Conservation (phyloP, 306 rosid genomes). For the Glycine latifolia region DNA sequence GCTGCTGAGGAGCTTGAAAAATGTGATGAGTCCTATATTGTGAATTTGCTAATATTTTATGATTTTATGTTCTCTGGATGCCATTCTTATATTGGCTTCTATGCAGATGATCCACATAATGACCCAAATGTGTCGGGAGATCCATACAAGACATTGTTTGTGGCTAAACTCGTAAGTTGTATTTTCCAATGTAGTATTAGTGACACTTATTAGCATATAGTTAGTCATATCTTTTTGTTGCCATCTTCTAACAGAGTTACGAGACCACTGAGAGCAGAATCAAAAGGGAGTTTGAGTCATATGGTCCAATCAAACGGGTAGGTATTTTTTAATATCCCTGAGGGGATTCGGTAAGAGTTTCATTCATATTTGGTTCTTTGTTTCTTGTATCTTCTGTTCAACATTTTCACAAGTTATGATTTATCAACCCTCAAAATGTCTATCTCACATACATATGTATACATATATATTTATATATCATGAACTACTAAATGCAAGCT, state of each 20-base stretch:
- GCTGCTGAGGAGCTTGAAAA: conserved; percentile 93
- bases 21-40: conserved; percentile 60
- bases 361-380: conserved; percentile 39
- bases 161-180: conserved; percentile 90
- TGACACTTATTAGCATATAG: conserved; percentile 12
- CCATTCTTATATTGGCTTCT: conserved; percentile 40
- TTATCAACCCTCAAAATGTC: conserved; percentile 4
- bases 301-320: conserved; percentile 99
- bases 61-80: conserved; percentile 25
- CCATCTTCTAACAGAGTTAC: conserved; percentile 75
- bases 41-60: neutral
- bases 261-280: conserved; percentile 97
- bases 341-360: conserved; percentile 93
- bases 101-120: conserved; percentile 80
- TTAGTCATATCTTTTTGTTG: conserved; percentile 33
- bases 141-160: conserved; percentile 95
- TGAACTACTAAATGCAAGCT: neutral
- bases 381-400: conserved; percentile 17
- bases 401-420: conserved; percentile 4
- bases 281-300: conserved; percentile 97
- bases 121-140: conserved; percentile 90
- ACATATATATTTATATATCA: neutral
- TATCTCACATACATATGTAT: neutral
- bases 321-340: conserved; percentile 80
- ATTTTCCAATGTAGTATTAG: conserved; percentile 4